These are phyloP conservation scores for Cercophora sp. DNA, from an alignment of 495 filamentous ascomycete genomes.

Conservation along the genomic window DNA sequence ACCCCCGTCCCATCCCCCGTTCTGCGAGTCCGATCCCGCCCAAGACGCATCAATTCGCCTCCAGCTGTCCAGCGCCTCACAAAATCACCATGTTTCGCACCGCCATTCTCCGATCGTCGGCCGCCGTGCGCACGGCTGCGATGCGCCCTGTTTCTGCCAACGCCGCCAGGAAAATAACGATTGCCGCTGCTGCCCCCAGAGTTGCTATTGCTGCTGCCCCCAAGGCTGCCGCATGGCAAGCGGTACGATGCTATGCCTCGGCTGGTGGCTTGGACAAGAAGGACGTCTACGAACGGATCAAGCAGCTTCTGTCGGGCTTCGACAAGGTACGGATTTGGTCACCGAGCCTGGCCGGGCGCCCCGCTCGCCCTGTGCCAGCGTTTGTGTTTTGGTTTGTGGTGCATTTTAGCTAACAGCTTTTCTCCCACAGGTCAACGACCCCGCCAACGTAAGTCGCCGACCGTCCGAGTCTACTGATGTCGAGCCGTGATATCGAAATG, in stretches of 20 bases:
- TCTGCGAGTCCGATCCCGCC: slow-evolving; percentile 11
- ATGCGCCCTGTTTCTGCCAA: slow-evolving; percentile 56
- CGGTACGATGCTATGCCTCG: slow-evolving; percentile 81
- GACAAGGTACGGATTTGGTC: slow-evolving; percentile 73
- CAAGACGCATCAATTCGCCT: not conserved
- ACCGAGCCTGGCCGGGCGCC: slow-evolving; percentile 3
- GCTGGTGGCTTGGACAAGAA: slow-evolving; percentile 68
- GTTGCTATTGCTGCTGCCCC: slow-evolving; percentile 35
- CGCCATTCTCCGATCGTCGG: slow-evolving; percentile 63
- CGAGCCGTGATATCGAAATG: no score
- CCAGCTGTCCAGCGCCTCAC: not conserved
- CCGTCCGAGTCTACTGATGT: not conserved
- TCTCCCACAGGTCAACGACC: slow-evolving; percentile 62
- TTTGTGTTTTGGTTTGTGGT: not conserved
- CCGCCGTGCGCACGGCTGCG: slow-evolving; percentile 46
- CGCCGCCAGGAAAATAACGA: slow-evolving; percentile 50
- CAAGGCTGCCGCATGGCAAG: slow-evolving; percentile 50
- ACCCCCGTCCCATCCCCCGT: slow-evolving; percentile 16
- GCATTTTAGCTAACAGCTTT: slow-evolving; percentile 9
- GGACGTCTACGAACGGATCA: slow-evolving; percentile 89
- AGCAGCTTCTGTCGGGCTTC: slow-evolving; percentile 87
- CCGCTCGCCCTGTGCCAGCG: not conserved
- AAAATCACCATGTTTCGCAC: slow-evolving; percentile 71
- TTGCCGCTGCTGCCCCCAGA: slow-evolving; percentile 42
- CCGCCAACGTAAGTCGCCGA: slow-evolving; percentile 59